Evolutionary conservation across 2,329 filamentous ascomycete genomes (phyloP), one percentile per base, ranked within the genome.

Genomic region (Colletotrichum falcatum): DNA sequence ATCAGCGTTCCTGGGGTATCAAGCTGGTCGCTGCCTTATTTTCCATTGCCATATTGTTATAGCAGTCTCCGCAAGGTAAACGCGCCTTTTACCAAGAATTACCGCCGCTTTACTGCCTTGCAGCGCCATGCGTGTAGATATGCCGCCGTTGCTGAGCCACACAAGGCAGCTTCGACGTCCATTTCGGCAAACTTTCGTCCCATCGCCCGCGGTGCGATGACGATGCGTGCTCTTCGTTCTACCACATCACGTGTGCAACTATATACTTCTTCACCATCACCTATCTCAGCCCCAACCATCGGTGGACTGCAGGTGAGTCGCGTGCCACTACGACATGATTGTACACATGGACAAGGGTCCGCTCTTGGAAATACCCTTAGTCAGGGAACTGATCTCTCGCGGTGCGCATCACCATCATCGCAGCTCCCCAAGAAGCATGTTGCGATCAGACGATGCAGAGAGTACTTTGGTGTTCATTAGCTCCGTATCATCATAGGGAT

Each of bases 381-480:
- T 2, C 8, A 20, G 35, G 12, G 20, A n/a, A 30, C 23, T 1
- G 23, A 28, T 12, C 23, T 18, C 26, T 33, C 18, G 18, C 33
- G 12, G 16, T 16, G 20, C 28, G 16, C 30, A 20, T n/a, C n/a
- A 16, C 35, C 14, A 46, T 73, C 70, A 73, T 39, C 72, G 71
- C 71, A 97, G 83, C 82, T 97, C 94, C 70, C 94, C 94, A 7
- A 97, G 86, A 74, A 97, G 86, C 78, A 97, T 87, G 53, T 89
- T 95, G 60, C 93, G 90, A 83, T 97, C 94, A n/a, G 94, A 96
- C 11, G 94, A 97, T 35, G 91, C 94, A 65, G 94, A 96, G 53
- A 97, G 87, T 80, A 97, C 94, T 97, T 74, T 86, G 51, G 56
- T 2, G 54, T 46, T 44, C 12, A 77, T 87, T 76, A 86, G 82